Evolutionary conservation across 805 yeast genomes (phyloP).

Genomic region (Nematodospora valgi): DNA sequence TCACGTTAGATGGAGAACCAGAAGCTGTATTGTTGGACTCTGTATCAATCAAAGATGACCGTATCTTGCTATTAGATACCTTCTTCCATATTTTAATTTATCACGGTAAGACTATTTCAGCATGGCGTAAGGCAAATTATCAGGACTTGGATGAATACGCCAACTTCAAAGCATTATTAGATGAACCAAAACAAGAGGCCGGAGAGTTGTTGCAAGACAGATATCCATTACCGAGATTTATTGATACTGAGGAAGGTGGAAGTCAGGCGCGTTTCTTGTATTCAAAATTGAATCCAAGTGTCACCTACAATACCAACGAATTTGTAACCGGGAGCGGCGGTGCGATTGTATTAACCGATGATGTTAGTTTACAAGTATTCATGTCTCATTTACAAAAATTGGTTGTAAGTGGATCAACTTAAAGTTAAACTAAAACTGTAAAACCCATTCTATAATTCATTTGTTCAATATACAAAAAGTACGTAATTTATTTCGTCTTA

Average conservation of each 20-base stretch:
- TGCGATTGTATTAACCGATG: constrained; percentile 93
- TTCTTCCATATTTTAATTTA: constrained; percentile 94
- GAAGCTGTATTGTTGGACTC: constrained; percentile 92
- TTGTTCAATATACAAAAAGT: too few relatives aligned
- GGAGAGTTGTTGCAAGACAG: constrained; percentile 87
- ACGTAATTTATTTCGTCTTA: too few relatives aligned
- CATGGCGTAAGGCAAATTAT: constrained; percentile 94
- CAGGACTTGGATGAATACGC: constrained; percentile 89
- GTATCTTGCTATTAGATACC: constrained; percentile 85
- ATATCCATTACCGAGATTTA: constrained; percentile 96
- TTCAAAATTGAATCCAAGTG: constrained; percentile 93
- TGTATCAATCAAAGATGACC: constrained; percentile 84
- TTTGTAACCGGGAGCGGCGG: constrained; percentile 40
- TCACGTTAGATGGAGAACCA: constrained; percentile 73
- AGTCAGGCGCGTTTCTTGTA: constrained; percentile 96
- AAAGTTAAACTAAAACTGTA: constrained; percentile 8
- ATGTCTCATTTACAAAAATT: constrained; percentile 92
- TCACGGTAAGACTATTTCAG: constrained; percentile 93
- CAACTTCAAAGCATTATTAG: constrained; percentile 80
- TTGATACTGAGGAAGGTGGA: constrained; percentile 97
- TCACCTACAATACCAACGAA: constrained; percentile 65
- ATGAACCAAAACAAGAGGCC: constrained; percentile 89
- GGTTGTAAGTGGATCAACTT: constrained; percentile 57
- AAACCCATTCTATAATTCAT: background rate
- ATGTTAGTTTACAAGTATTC: constrained; percentile 90